A percentile compares a stretch with the other conserved stretches of the same genome.
These are phyloP conservation scores for Diaporthe vexans DNA, from an alignment of 2,329 filamentous ascomycete species.

Conservation along the genomic window DNA sequence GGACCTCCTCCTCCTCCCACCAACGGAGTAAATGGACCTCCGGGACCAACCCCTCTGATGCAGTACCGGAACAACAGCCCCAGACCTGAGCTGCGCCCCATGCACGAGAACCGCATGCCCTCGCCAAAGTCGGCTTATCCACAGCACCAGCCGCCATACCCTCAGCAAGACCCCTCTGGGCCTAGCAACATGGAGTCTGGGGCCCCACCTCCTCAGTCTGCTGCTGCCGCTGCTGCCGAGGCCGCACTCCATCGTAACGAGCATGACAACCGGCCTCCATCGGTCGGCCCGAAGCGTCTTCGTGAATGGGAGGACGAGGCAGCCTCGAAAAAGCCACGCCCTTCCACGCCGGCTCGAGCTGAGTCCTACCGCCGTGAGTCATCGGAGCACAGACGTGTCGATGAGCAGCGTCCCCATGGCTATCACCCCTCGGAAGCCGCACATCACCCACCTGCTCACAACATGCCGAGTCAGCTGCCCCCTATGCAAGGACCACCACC, in stretches of 20 bases:
- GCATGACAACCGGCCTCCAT: constrained; percentile 81
- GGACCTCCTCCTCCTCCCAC: constrained; percentile 53
- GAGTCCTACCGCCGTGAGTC: constrained; percentile 83
- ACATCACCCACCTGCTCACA: constrained; percentile 80
- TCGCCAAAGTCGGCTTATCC: constrained; percentile 92
- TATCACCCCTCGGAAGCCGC: constrained; percentile 95
- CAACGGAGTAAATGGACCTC: constrained; percentile 59
- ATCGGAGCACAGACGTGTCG: constrained; percentile 76
- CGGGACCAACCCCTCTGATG: constrained; percentile 68
- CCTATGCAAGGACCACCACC: constrained; percentile 74
- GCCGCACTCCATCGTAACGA: constrained; percentile 56
- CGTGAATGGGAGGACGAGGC: constrained; percentile 94
- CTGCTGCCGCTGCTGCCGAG: constrained; percentile 72
- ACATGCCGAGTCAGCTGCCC: constrained; percentile 70
- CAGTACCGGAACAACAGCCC: constrained; percentile 85
- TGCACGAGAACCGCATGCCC: constrained; percentile 87
- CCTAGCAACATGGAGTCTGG: constrained; percentile 79
- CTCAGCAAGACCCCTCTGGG: constrained; percentile 76
- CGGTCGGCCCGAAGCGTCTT: constrained; percentile 84
- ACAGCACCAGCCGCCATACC: constrained; percentile 79
- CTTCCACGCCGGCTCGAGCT: constrained; percentile 77
- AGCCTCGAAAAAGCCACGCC: constrained; percentile 84
- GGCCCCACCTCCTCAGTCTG: constrained; percentile 71
- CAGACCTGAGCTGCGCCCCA: constrained; percentile 84
- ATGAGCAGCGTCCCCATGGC: constrained; percentile 74